Conservation (phyloP, 805 yeast species). For the Hanseniaspora meyeri region DNA sequence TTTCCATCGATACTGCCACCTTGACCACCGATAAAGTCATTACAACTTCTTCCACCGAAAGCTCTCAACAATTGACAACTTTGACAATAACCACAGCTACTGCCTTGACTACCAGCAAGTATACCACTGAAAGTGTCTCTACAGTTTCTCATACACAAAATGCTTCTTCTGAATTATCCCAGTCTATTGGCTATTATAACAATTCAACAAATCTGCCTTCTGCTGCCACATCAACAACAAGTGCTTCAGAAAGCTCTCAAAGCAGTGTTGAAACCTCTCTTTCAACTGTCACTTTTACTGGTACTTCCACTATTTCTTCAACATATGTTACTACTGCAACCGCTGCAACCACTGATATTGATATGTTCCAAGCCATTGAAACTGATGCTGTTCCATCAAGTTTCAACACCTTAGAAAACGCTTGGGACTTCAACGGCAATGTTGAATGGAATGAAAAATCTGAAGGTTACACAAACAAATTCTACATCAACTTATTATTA, state of each 20-base stretch:
- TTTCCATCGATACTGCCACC: conserved; percentile 25
- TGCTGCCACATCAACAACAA: too few relatives aligned
- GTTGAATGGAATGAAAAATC: conserved; percentile 31
- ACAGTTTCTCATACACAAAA: conserved; percentile 11
- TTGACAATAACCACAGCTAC: conserved; percentile 13
- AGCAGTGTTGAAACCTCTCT: conserved; percentile 2
- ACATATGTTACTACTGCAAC: conserved; percentile 13
- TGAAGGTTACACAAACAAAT: conserved; percentile 61
- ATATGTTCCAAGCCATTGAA: conserved; percentile 40
- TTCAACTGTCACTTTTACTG: conserved; percentile 6
- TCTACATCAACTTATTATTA: conserved; percentile 53
- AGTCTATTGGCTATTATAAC: too few relatives aligned
- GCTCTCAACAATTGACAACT: conserved; percentile 10
- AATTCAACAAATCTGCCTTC: too few relatives aligned
- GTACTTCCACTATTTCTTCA: conserved; percentile 13
- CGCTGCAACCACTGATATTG: conserved; percentile 22
- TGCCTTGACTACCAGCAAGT: conserved; percentile 11
- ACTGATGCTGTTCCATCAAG: conserved; percentile 35
- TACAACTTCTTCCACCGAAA: conserved; percentile 13
- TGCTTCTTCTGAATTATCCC: too few relatives aligned
- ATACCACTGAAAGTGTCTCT: conserved; percentile 13
- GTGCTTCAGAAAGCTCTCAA: conserved; percentile 16
- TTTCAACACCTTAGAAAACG: conserved; percentile 36
- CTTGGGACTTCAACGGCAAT: conserved; percentile 36
- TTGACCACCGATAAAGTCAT: conserved; percentile 20